Conservation (phyloP, 805 yeast species). For the Sugiyamaella floridensis region DNA sequence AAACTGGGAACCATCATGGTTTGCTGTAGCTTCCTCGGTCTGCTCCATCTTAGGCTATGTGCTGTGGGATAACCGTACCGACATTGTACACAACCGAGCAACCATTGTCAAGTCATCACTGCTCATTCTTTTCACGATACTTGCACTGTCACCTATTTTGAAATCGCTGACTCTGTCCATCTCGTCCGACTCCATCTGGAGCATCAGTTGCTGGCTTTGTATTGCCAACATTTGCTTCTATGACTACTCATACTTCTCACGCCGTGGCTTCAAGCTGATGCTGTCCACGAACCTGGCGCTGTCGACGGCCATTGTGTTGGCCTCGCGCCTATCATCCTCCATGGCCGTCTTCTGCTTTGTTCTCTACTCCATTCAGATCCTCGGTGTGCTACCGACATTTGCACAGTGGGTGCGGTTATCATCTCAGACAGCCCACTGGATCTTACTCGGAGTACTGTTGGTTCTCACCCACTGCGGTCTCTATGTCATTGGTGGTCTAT, state of each 20-base stretch:
- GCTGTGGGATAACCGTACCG: conserved; percentile 20
- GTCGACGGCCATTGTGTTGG: conserved; percentile 80
- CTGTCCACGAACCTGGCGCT: conserved; percentile 76
- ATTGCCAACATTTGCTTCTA: conserved; percentile 59
- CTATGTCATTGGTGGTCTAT: conserved; percentile 35
- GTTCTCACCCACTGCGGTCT: conserved; percentile 25
- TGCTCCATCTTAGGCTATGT: conserved; percentile 26
- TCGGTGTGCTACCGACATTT: conserved; percentile 67
- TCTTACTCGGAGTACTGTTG: conserved; percentile 21
- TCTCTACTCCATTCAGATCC: conserved; percentile 60
- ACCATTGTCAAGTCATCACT: conserved; percentile 54
- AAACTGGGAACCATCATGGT: conserved; percentile 26
- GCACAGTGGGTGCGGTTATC: conserved; percentile 50
- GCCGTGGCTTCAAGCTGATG: conserved; percentile 36
- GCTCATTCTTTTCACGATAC: conserved; percentile 60
- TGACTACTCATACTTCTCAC: conserved; percentile 55
- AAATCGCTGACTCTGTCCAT: conserved; percentile 84
- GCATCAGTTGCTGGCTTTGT: conserved; percentile 73
- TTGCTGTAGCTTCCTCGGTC: conserved; percentile 25
- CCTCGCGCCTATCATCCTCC: conserved; percentile 75
- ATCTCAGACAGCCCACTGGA: conserved; percentile 23
- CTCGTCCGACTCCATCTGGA: conserved; percentile 93
- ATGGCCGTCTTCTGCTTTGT: conserved; percentile 78
- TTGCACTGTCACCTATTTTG: conserved; percentile 82
- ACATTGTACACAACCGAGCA: conserved; percentile 3